A percentile compares a stretch with the other conserved stretches of the same genome.
These are phyloP conservation scores for Trichoderma simmonsii DNA, from an alignment of 2,329 filamentous ascomycete species.

Conservation along the genomic window DNA sequence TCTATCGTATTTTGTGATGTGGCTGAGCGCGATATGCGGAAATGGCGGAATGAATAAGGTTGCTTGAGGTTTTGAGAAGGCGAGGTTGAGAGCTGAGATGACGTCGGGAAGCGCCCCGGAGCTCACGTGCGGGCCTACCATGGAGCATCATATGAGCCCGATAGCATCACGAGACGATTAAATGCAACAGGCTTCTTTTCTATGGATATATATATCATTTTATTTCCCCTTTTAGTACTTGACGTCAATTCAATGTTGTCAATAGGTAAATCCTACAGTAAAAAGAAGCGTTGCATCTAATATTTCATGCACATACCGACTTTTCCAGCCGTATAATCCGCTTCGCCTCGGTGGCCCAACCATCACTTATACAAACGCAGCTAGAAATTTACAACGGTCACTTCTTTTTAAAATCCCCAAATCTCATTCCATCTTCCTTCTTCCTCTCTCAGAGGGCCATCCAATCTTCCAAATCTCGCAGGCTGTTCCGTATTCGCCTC, in stretches of 20 bases:
- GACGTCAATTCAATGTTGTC: background rate
- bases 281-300: background rate
- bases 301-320: background rate
- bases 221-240: background rate
- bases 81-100: background rate
- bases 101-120: background rate
- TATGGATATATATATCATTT: background rate
- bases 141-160: background rate
- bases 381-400: background rate
- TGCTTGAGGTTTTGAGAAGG: background rate
- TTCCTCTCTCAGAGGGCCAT: slow-evolving; percentile 58
- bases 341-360: background rate
- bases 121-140: background rate
- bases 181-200: background rate
- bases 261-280: background rate
- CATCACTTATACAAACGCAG: background rate
- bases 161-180: background rate
- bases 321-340: background rate
- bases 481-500: slow-evolving; percentile 62
- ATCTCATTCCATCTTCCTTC: slow-evolving; percentile 61
- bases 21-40: background rate
- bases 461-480: slow-evolving; percentile 63
- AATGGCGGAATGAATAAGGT: background rate
- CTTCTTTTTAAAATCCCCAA: slow-evolving; percentile 46
- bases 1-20: background rate